Base-by-base conservation (phyloP, 495 filamentous ascomycete species). In the Letharia lupina region DNA sequence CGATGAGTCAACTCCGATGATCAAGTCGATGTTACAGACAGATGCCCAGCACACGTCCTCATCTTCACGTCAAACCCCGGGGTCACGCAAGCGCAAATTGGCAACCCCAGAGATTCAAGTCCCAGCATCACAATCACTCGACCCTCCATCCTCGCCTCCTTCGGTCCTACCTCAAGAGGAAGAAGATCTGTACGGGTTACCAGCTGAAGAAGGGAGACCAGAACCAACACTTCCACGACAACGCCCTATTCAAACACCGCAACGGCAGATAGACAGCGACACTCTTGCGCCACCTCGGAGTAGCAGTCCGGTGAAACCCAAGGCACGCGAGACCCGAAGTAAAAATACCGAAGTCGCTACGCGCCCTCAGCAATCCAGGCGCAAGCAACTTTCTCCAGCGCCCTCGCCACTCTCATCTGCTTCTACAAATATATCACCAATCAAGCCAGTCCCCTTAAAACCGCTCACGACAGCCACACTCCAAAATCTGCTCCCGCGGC, bases 1-100 rank as follows among this genome's bases (percentile, higher is more conserved):
- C 52, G 85, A 86, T 72, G 86, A 88, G 72, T 88, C 86, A 47
- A 89, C 86, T 33, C 86, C 86, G 3, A 71, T 88, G 28, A 60
- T 67, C 48, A 67, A 66, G n/a, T 66, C 69, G 7, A 44, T 64
- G 31, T 42, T 57, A 23, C 48, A 64, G 5, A 15, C 39, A 57
- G 23, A 63, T 35, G 45, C 54, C 56, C 63, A 66, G 20, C 61
- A 60, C 12, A 61, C 57, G 33, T 61, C 65, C 40, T 64, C 69
- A 33, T 73, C 70, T 18, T 47, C 60, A 58, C 61, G 66, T 28
- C 54, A 63, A 23, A 60, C 44, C 5, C 63, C 67, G 13, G 57
- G 64, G 40, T 69, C 70, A 33, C 69, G 71, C 15, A 73, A 73
- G 56, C 69, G 71, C 39, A 73, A 73, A 60, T 45, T 69, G 45